Percentiles rank a stretch among this genome's conserved stretches.
phyloP scores from a whole-genome alignment of 2,329 filamentous ascomycete species.

The Sclerotinia glacialis region DNA sequence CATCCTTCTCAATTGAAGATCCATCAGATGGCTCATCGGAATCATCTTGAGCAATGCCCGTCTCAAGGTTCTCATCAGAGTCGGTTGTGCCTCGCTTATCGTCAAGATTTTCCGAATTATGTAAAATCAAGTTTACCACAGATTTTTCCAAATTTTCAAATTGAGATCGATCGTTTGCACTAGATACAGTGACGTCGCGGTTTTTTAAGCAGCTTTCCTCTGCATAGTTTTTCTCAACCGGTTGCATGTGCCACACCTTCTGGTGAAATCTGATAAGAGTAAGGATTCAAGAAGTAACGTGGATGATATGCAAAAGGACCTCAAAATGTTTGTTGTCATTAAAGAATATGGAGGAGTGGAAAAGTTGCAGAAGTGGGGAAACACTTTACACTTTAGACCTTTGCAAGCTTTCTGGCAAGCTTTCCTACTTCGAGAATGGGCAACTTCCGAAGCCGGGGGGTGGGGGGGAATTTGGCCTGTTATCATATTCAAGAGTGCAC shows the following conservation, averaged over 20 bases:
- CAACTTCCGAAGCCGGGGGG: background rate
- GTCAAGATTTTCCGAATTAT: background rate
- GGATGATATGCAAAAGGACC: background rate
- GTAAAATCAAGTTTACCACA: background rate
- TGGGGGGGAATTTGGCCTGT: background rate
- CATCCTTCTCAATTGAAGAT: conserved; percentile 26
- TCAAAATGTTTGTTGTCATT: background rate
- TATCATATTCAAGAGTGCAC: background rate
- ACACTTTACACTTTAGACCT: background rate
- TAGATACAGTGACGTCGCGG: conserved; percentile 10
- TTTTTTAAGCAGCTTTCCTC: conserved; percentile 25
- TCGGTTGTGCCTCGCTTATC: background rate
- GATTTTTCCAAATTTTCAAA: conserved; percentile 5
- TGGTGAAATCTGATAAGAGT: conserved; percentile 10
- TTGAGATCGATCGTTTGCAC: conserved; percentile 8
- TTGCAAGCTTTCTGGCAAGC: conserved; percentile 7
- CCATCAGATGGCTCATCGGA: conserved; percentile 24
- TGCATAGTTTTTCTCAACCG: conserved; percentile 17
- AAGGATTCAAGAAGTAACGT: background rate
- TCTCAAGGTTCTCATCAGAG: conserved; percentile 19
- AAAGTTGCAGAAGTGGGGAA: conserved; percentile 4
- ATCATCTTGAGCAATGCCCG: conserved; percentile 22
- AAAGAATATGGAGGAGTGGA: background rate
- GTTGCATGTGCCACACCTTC: conserved; percentile 19
- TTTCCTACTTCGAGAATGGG: background rate